Base-by-base conservation (phyloP, 805 yeast genomes). In the Candida ficus region DNA sequence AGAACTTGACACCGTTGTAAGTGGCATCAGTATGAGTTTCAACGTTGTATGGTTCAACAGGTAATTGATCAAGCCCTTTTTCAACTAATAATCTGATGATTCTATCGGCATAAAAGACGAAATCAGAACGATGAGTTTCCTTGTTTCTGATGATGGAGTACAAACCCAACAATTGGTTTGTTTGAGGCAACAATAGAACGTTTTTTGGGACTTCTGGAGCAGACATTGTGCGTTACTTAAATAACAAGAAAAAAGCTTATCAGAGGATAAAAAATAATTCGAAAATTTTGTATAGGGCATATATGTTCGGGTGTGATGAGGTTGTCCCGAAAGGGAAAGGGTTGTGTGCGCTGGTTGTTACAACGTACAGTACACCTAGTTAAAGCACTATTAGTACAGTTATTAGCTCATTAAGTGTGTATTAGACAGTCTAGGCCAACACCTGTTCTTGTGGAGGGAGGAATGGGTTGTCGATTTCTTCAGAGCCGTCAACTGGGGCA, bases 81-180 rank as follows among this genome's bases (percentile, higher is more conserved):
- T 93, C 99, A 14, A 93, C 98, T 45, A 93, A 67, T 33, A 93
- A 68, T 44, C 99, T 75, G 59, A 93, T 93, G 64, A 93, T 90
- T 61, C 99, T 73, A 60, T 93, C 97, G 11, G 97, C 78, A 62
- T 91, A 93, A 63, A 93, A 93, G 39, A 93, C 91, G 59, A 93
- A 93, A 58, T 93, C 97, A 3, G 93, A 86, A 57, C 99, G 78
- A 43, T 76, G 70, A 14, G 99, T 91, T 41, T 66, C 66, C 53
- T 73, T 75, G 62, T 87, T 86, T 58, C 99, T 81, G 56, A 93
- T 89, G 56, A 90, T 89, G 14, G 96, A 83, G 70, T 84, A 91
- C 41, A 93, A 70, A 21, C 96, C 95, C 36, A 75, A 67, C 50
- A 93, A 70, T 65, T 93, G 99, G 68, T 89, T 88, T 29, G 96